Base-by-base conservation (phyloP, 2,329 filamentous ascomycete species). In the Aspergillus quadricinctus region DNA sequence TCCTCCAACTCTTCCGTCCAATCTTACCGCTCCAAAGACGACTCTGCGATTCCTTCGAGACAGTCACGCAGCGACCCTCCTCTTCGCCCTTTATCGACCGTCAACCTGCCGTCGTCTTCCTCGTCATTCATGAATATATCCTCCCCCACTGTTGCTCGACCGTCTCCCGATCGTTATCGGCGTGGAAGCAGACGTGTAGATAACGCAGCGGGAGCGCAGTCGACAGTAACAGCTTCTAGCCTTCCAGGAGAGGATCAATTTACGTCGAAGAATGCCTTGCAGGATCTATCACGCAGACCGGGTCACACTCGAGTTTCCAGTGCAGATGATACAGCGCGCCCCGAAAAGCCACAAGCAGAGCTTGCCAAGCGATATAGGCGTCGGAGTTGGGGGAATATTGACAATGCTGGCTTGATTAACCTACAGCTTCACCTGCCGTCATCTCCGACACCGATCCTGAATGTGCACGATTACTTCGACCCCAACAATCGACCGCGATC, bases 111-210 rank as follows among this genome's bases (percentile, higher is more conserved):
- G 45, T 75, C 78, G 46, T 73, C 75, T 49, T 73, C 80, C 37
- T 81, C 84, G 27, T 81, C 84, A 50, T 82, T 82, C 75, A 61
- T 86, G 62, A 69, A 66, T 52, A 67, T 67, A 37, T 67, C 71
- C 19, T 69, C 72, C n/a, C 78, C 81, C 52, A 81, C 86, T 45
- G 78, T 81, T 3, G 74, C 79, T 48, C 92, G 91, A 66, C 79
- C 86, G 23, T 86, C 89, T 1, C 90, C 90, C 1, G 92, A 96
- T 71, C 85, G 93, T 57, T 97, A 97, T 71, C 84, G 92, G 65
- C 87, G 92, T 57, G 80, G 80, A 54, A 79, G 82, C 56, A 82
- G 83, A 62, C 79, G 83, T 58, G 74, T 77, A 17, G 84, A 85
- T 62, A 81, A 76, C 61, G 58, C 61, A 19, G 61, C 67, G 52